These are phyloP conservation scores for Carex kokanica DNA, from an alignment of 176 grass and related monocot species.

Conservation along the genomic window DNA sequence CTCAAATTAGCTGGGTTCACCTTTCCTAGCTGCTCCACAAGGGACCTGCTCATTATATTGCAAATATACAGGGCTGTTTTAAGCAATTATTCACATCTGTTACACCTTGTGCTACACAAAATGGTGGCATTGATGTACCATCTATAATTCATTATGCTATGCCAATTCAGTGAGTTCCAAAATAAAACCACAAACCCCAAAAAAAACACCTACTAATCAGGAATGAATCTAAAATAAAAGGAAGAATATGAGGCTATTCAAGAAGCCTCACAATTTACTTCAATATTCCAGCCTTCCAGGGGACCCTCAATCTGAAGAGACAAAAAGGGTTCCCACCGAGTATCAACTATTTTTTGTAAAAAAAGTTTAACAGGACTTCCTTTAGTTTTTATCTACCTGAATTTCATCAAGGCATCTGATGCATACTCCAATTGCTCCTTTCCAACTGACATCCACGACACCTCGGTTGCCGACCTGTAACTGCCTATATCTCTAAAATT, in stretches of 20 bases:
- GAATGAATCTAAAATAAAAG: conserved; percentile 9
- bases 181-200: background rate
- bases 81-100: background rate
- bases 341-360: conserved; percentile 5
- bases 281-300: background rate
- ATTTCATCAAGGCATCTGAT: conserved; percentile 84
- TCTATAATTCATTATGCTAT: conserved; percentile 1
- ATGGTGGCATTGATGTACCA: background rate
- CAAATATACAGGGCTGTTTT: conserved; percentile 9
- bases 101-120: background rate
- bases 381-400: conserved; percentile 48
- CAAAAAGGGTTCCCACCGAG: background rate
- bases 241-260: background rate
- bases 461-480: conserved; percentile 60
- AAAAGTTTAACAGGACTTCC: background rate
- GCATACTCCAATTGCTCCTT: conserved; percentile 97
- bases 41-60: conserved; percentile 56
- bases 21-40: conserved; percentile 89
- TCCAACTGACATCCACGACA: conserved; percentile 97
- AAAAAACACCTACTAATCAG: conserved; percentile 8
- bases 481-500: conserved; percentile 69
- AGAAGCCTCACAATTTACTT: background rate
- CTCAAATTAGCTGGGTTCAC: conserved; percentile 63
- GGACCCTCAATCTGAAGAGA: background rate
- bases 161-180: background rate